Percentiles rank a stretch among this genome's conserved stretches.
phyloP scores from a whole-genome alignment of 805 yeast genomes.

The Sugiyamaella mastotermitis region DNA sequence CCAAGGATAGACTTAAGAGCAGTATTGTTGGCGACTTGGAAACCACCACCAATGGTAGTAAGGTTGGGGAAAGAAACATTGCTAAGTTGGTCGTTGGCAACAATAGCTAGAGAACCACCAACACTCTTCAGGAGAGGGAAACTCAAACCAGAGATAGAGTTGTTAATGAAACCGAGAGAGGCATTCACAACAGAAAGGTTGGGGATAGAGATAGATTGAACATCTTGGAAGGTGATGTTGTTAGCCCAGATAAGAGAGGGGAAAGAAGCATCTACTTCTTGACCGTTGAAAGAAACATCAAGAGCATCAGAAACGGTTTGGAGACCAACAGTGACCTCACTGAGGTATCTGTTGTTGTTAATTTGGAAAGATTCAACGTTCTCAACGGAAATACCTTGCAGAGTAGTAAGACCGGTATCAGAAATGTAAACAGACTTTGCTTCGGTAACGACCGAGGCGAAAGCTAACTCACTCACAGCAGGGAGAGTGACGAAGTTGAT shows the following conservation, averaged over 20 bases:
- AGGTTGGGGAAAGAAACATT: conserved; percentile 63
- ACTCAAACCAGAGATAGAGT: conserved; percentile 41
- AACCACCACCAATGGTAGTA: conserved; percentile 85
- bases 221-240: conserved; percentile 80
- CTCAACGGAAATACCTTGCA: conserved; percentile 34
- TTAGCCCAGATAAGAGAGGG: conserved; percentile 71
- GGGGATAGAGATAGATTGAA: conserved; percentile 64
- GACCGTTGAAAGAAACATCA: conserved; percentile 81
- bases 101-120: conserved; percentile 77
- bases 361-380: conserved; percentile 44
- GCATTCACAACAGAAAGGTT: conserved; percentile 69
- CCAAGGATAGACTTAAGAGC: conserved; percentile 58
- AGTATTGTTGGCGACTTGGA: conserved; percentile 81
- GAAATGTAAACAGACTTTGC: conserved; percentile 57
- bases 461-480: conserved; percentile 65
- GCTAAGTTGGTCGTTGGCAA: conserved; percentile 67
- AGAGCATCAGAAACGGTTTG: conserved; percentile 67
- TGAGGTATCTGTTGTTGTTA: conserved; percentile 82
- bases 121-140: conserved; percentile 48
- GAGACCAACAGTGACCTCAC: conserved; percentile 59
- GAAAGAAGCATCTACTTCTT: conserved; percentile 51
- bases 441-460: conserved; percentile 62
- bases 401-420: conserved; percentile 36
- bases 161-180: conserved; percentile 74
- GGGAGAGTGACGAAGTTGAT: conserved; percentile 81